Evolutionary conservation across 2,329 filamentous ascomycete species (phyloP).

Genomic region (Leptoxyphium fumago): DNA sequence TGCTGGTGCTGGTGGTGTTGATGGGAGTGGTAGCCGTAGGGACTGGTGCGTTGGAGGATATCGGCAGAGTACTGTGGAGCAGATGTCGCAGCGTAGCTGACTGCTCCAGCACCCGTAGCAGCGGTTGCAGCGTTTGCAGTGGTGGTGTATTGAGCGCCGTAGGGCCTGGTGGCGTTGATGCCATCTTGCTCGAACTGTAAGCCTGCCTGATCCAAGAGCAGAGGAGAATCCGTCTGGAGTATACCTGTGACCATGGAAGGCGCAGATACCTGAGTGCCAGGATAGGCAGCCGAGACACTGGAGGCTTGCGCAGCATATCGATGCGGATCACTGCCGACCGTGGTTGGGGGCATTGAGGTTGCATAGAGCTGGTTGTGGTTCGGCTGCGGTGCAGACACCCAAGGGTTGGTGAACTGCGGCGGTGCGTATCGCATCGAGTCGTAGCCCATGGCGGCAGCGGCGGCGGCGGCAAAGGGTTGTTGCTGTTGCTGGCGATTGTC

Average conservation of each 20-base stretch:
- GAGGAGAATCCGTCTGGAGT: slow-evolving; percentile 42
- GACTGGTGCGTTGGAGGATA: slow-evolving; percentile 43
- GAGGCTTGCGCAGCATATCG: slow-evolving; percentile 16
- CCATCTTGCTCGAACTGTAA: slow-evolving; percentile 62
- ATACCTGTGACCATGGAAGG: slow-evolving; percentile 55
- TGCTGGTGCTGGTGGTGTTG: background rate
- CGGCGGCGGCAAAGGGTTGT: slow-evolving; percentile 46
- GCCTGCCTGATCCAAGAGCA: slow-evolving; percentile 47
- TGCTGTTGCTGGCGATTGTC: slow-evolving; percentile 63
- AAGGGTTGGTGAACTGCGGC: slow-evolving; percentile 82
- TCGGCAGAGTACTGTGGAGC: slow-evolving; percentile 63
- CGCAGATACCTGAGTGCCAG: slow-evolving; percentile 55
- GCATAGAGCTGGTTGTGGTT: slow-evolving; percentile 49
- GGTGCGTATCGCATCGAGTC: slow-evolving; percentile 60
- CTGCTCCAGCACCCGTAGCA: slow-evolving; percentile 51
- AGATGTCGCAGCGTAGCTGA: slow-evolving; percentile 50
- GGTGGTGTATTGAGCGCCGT: slow-evolving; percentile 55
- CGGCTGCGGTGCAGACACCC: slow-evolving; percentile 48
- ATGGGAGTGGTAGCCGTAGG: slow-evolving; percentile 29
- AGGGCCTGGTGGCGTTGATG: slow-evolving; percentile 51
- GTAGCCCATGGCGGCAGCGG: slow-evolving; percentile 67
- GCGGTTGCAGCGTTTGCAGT: slow-evolving; percentile 33
- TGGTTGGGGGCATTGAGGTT: slow-evolving; percentile 46
- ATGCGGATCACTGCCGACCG: slow-evolving; percentile 37
- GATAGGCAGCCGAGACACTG: slow-evolving; percentile 36